Conservation (phyloP, 371 early-diverging fungal species). For the Mucor indicus region DNA sequence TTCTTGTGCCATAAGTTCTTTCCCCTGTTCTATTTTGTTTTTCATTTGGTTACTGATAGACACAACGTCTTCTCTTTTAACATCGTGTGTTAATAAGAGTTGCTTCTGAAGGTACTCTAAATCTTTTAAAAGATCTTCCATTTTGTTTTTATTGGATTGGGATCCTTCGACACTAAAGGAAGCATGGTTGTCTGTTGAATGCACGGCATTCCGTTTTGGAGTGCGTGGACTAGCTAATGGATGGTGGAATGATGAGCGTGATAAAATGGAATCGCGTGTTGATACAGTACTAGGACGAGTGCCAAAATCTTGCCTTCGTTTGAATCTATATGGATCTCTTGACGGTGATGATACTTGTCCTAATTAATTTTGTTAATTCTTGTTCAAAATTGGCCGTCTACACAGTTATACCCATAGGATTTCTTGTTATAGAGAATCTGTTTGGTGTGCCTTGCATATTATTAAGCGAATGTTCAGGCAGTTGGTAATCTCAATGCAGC, state of each 20-base stretch:
- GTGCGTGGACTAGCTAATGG: too few species aligned
- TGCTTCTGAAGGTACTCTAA: neutral
- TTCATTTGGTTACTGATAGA: neutral
- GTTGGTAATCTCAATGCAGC: too few species aligned
- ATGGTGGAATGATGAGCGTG: neutral
- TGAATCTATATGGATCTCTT: neutral
- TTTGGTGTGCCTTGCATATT: too few species aligned
- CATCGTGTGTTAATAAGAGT: neutral
- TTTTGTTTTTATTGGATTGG: neutral
- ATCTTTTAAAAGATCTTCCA: neutral
- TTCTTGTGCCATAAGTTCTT: neutral
- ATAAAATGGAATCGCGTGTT: slow-evolving; percentile 5
- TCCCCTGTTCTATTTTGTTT: neutral
- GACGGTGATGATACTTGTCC: slow-evolving; percentile 4
- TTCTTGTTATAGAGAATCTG: too few species aligned
- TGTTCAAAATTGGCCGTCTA: too few species aligned
- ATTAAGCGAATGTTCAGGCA: too few species aligned
- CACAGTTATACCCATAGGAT: too few species aligned
- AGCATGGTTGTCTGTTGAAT: neutral
- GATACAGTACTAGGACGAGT: neutral
- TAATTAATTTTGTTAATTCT: too few species aligned
- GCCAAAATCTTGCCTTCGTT: neutral
- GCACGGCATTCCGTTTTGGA: too few species aligned
- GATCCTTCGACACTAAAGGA: neutral
- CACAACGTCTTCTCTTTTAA: neutral